Percentiles rank a stretch among this genome's conserved stretches.
phyloP scores from a whole-genome alignment of 2,329 filamentous ascomycete species.

The Fusarium subglutinans region DNA sequence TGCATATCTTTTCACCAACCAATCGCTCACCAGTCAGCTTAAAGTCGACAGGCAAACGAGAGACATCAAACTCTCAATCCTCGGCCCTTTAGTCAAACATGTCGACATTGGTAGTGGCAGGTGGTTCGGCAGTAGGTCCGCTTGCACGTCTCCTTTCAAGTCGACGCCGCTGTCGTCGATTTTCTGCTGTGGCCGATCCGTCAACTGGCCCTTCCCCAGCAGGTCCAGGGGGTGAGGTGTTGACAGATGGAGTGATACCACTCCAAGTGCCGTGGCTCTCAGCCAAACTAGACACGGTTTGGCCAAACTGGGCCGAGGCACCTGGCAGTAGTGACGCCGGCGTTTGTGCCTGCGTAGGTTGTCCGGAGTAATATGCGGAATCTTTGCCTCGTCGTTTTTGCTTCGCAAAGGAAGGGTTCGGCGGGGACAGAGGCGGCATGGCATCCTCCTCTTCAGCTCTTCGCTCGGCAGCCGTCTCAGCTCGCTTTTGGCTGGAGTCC shows the following conservation, averaged over 20 bases:
- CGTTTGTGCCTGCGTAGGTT: conserved; percentile 43
- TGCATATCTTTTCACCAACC: conserved; percentile 18
- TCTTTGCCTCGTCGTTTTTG: conserved; percentile 62
- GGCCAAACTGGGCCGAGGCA: conserved; percentile 44
- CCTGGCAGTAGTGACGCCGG: conserved; percentile 49
- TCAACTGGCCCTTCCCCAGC: conserved; percentile 47
- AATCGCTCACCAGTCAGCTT: not conserved
- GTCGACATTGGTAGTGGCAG: conserved; percentile 25
- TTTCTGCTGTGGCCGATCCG: conserved; percentile 56
- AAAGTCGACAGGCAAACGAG: not conserved
- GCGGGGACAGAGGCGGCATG: conserved; percentile 61
- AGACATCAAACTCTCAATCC: not conserved
- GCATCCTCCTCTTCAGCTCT: conserved; percentile 51
- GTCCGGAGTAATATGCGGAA: conserved; percentile 69
- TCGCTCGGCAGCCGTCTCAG: conserved; percentile 59
- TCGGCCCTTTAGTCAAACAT: conserved; percentile 27
- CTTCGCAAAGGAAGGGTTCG: conserved; percentile 65
- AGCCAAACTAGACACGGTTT: conserved; percentile 59
- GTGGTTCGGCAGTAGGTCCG: conserved; percentile 39
- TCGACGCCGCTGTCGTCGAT: conserved; percentile 64
- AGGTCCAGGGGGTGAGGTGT: conserved; percentile 51
- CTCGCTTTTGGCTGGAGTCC: conserved; percentile 58
- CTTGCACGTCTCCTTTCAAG: conserved; percentile 60
- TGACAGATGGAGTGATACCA: conserved; percentile 51
- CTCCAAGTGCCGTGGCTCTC: conserved; percentile 65